Evolutionary conservation across 208 protist species (phyloP).

Genomic region (Novymonas esmeraldas): DNA sequence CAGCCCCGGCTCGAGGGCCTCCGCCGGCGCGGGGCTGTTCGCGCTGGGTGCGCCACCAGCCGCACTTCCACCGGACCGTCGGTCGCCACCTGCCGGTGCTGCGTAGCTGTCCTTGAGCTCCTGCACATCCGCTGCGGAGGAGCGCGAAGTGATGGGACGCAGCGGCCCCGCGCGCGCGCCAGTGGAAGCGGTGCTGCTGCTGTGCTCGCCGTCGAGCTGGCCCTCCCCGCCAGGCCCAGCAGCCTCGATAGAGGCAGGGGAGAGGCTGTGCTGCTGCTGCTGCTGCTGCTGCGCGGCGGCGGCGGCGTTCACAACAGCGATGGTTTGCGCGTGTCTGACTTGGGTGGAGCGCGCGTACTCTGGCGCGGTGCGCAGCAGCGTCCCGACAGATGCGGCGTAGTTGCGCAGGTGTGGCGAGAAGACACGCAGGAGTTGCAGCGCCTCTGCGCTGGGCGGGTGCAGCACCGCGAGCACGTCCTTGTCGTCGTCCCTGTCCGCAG

Average conservation of each 20-base stretch:
- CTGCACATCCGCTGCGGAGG: slow-evolving; percentile 6
- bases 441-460: slow-evolving; percentile 31
- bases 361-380: slow-evolving; percentile 18
- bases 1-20: slow-evolving; percentile 10
- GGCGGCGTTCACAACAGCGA: slow-evolving; percentile 15
- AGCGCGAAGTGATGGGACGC: slow-evolving; percentile 6
- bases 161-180: not conserved
- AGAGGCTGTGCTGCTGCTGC: not conserved
- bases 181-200: not conserved
- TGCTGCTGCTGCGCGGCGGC: slow-evolving; percentile 9
- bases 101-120: slow-evolving; percentile 11
- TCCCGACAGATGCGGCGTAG: slow-evolving; percentile 26
- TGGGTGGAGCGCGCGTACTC: slow-evolving; percentile 33
- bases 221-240: not conserved
- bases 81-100: slow-evolving; percentile 5
- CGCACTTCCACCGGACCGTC: slow-evolving; percentile 6
- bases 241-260: not conserved
- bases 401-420: slow-evolving; percentile 42
- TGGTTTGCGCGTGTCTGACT: slow-evolving; percentile 21
- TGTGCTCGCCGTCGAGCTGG: not conserved
- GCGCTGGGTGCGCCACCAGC: not conserved
- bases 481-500: not conserved
- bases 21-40: not conserved
- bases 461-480: slow-evolving; percentile 17
- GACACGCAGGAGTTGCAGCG: slow-evolving; percentile 32